Evolutionary conservation across 2,329 filamentous ascomycete genomes (phyloP).

Genomic region (Fusarium pilosicola): DNA sequence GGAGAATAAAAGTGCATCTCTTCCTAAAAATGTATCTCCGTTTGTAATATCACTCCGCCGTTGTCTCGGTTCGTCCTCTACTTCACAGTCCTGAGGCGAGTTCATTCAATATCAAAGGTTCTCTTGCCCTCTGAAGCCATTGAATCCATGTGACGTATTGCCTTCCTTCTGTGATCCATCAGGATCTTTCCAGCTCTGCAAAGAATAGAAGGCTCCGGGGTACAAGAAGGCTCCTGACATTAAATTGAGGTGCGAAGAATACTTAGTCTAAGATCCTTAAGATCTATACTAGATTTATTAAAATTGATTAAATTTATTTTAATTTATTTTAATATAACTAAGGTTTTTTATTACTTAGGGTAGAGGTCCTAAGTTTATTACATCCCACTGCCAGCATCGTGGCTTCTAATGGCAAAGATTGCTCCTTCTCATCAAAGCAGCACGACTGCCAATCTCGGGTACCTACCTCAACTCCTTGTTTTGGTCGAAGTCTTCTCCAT

Average conservation of each 20-base stretch:
- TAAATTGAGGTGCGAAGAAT: neutral
- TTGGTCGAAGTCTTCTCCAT: too few relatives aligned
- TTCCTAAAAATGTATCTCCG: neutral
- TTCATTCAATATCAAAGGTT: neutral
- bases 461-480: too few relatives aligned
- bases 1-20: neutral
- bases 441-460: neutral
- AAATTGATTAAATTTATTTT: too few relatives aligned
- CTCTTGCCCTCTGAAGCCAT: too few relatives aligned
- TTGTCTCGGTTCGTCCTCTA: neutral
- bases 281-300: too few relatives aligned
- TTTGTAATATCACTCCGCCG: neutral
- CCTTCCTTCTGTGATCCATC: neutral
- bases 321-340: too few relatives aligned
- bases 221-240: fast-evolving
- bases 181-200: neutral
- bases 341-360: too few relatives aligned
- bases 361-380: too few relatives aligned
- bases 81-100: neutral
- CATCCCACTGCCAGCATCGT: neutral
- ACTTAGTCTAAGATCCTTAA: too few relatives aligned
- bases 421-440: neutral
- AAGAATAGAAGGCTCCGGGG: neutral
- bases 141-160: neutral
- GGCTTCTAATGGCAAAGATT: neutral